Conservation (phyloP, 306 rosid genomes). For the Gillenia trifoliata region DNA sequence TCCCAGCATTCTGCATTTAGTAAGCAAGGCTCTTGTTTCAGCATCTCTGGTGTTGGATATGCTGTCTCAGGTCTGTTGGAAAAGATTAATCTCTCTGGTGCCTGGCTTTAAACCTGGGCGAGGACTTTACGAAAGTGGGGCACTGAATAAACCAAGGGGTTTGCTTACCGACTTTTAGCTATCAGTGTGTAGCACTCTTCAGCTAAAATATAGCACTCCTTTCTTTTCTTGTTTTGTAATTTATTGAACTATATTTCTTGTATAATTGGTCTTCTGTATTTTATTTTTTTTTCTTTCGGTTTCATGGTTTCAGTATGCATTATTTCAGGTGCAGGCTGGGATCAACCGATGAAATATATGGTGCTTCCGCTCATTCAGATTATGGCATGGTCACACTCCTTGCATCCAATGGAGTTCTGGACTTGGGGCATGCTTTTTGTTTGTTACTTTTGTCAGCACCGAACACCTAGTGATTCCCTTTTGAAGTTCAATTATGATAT, state of each 20-base stretch:
- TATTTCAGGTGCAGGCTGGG: conserved; percentile 53
- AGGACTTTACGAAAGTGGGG: conserved; percentile 55
- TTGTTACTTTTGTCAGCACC: not conserved
- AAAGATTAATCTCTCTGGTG: conserved; percentile 49
- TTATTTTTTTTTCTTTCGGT: not conserved
- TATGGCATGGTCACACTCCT: conserved; percentile 84
- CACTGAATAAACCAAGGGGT: conserved; percentile 24
- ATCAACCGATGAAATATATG: conserved; percentile 33
- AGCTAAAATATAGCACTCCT: too few relatives aligned
- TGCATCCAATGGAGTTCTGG: conserved; percentile 63
- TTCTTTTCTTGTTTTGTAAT: too few relatives aligned
- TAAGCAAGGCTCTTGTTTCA: too few relatives aligned
- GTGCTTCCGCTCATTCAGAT: conserved; percentile 90
- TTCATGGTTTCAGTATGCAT: not conserved
- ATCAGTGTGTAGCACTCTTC: conserved; percentile 40
- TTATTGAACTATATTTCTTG: not conserved
- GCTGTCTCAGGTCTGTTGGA: conserved; percentile 50
- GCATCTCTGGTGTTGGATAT: not conserved
- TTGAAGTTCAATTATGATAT: not conserved
- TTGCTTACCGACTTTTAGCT: conserved; percentile 74
- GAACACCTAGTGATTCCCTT: too few relatives aligned
- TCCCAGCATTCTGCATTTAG: not conserved
- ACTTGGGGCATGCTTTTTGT: conserved; percentile 57
- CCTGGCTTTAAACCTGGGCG: conserved; percentile 60
- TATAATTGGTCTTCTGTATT: not conserved